Conservation (phyloP, 129 eudicot species). For the Arctium minus region DNA sequence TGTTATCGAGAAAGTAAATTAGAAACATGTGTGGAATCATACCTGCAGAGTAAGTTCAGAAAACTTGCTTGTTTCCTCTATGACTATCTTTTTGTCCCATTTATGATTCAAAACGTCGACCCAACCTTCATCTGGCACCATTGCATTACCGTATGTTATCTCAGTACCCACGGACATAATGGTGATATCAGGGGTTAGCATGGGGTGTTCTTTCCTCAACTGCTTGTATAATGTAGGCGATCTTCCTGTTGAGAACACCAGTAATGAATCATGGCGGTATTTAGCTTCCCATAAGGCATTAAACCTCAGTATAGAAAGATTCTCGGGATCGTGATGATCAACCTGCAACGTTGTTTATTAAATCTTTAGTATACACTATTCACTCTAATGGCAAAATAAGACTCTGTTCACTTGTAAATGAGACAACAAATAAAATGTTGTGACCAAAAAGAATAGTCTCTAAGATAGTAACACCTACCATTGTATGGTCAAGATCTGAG, state of each 20-base stretch:
- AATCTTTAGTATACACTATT: not conserved
- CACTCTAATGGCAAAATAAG: not conserved
- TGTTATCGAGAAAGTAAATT: not conserved
- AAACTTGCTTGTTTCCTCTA: constrained; percentile 70
- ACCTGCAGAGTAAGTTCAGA: constrained; percentile 89
- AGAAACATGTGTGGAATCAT: not conserved
- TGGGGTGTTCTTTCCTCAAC: constrained; percentile 84
- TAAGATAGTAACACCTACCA: constrained; percentile 43
- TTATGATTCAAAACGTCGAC: constrained; percentile 60
- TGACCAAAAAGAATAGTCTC: not conserved
- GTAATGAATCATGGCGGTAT: constrained; percentile 65
- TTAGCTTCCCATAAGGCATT: constrained; percentile 89
- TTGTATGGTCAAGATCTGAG: constrained; percentile 93
- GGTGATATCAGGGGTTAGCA: constrained; percentile 86
- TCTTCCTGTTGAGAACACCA: constrained; percentile 90
- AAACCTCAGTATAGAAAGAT: constrained; percentile 67
- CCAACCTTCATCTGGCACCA: constrained; percentile 96
- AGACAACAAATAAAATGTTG: not conserved
- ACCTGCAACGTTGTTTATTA: constrained; percentile 39
- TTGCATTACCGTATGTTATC: constrained; percentile 66
- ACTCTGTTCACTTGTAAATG: not conserved
- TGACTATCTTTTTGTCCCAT: constrained; percentile 70
- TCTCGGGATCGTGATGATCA: constrained; percentile 84
- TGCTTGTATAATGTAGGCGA: constrained; percentile 84
- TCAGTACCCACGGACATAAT: constrained; percentile 95